Evolutionary conservation across 495 filamentous ascomycete genomes (phyloP).

Genomic region (Choiromyces venosus): DNA sequence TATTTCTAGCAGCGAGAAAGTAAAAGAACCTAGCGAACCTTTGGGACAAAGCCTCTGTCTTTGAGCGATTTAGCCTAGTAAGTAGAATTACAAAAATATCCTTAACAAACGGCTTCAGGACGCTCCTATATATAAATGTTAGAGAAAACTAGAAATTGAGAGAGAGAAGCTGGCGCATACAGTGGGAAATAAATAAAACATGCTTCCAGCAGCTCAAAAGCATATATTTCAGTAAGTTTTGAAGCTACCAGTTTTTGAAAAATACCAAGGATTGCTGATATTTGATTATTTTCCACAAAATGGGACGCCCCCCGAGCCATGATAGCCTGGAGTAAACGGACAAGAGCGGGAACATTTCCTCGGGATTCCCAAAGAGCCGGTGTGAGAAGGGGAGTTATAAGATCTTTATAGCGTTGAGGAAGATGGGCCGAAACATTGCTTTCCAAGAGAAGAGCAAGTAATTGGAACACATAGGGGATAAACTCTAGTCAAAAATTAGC

Average conservation of each 20-base stretch:
- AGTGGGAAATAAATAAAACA: constrained; percentile 64
- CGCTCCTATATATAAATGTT: constrained; percentile 46
- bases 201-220: constrained; percentile 82
- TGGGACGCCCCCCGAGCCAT: constrained; percentile 66
- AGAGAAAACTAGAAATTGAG: constrained; percentile 29
- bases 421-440: constrained; percentile 67
- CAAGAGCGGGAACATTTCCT: constrained; percentile 87
- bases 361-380: constrained; percentile 78
- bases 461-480: constrained; percentile 91
- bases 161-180: constrained; percentile 43
- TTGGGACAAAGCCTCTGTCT: constrained; percentile 72
- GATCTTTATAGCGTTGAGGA: constrained; percentile 66
- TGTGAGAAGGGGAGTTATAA: constrained; percentile 68
- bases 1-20: constrained; percentile 68
- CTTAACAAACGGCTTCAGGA: constrained; percentile 69
- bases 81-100: constrained; percentile 76
- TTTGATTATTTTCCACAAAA: constrained; percentile 67
- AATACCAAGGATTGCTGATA: constrained; percentile 77
- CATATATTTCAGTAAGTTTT: constrained; percentile 71
- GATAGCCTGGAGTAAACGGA: constrained; percentile 74
- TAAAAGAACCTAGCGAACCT: constrained; percentile 90
- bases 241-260: constrained; percentile 78
- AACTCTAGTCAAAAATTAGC: constrained; percentile 59
- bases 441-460: constrained; percentile 84
- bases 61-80: constrained; percentile 67